Conservation (phyloP, 441 rosid genomes). For the Raphanus hybrid region DNA sequence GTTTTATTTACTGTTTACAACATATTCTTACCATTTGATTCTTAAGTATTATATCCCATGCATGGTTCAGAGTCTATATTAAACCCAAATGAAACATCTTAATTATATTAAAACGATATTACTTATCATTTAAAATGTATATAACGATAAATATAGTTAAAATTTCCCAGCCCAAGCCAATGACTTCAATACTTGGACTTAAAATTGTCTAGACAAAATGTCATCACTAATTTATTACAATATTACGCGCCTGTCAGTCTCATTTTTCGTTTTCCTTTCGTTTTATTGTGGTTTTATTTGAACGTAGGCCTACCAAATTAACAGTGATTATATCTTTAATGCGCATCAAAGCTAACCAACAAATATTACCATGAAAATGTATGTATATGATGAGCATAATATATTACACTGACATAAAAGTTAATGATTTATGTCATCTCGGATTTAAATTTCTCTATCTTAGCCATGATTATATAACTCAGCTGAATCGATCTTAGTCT, state of each 20-base stretch:
- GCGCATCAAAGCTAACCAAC: background rate
- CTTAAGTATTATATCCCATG: background rate
- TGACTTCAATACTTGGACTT: conserved; percentile 36
- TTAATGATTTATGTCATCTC: background rate
- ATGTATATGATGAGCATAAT: background rate
- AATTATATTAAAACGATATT: background rate
- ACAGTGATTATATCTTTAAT: background rate
- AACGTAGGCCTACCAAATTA: conserved; percentile 17
- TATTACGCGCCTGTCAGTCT: conserved; percentile 34
- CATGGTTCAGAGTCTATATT: background rate
- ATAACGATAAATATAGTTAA: background rate
- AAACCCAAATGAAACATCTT: background rate
- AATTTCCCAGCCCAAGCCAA: conserved; percentile 23
- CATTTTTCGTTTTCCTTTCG: background rate
- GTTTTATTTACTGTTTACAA: background rate
- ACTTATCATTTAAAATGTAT: background rate
- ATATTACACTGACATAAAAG: background rate
- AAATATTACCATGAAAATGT: background rate
- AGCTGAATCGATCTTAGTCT: background rate
- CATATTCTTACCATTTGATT: background rate
- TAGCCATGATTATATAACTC: background rate
- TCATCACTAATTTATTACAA: conserved; percentile 30
- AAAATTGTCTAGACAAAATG: conserved; percentile 13
- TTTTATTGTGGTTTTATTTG: conserved; percentile 21
- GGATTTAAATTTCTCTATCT: background rate